A percentile compares a stretch with the other conserved stretches of the same genome.
phyloP scores from a whole-genome alignment of 106 monocot species.

The Triglochin maritima region DNA sequence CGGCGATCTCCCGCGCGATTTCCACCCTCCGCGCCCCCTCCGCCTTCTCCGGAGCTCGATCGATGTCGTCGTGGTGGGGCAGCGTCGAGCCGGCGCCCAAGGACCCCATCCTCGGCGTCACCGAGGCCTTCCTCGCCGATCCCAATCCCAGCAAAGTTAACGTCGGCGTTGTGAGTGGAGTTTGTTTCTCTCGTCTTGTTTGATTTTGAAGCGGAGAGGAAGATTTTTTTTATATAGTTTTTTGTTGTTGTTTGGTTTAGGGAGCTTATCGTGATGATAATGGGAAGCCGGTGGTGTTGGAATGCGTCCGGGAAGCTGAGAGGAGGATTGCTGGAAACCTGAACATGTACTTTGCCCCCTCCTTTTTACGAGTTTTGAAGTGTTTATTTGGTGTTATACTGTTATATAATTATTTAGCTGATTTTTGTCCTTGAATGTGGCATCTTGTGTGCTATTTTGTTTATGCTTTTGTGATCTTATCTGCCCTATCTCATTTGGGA shows the following conservation, averaged over 20 bases:
- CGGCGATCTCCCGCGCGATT: slow-evolving; percentile 10
- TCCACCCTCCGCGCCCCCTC: background rate
- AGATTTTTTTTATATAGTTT: background rate
- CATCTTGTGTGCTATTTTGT: background rate
- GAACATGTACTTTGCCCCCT: slow-evolving; percentile 44
- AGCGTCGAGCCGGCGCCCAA: slow-evolving; percentile 83
- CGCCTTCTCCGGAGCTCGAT: slow-evolving; percentile 19
- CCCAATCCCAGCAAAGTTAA: slow-evolving; percentile 78
- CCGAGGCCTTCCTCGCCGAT: slow-evolving; percentile 98
- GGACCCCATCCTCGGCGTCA: slow-evolving; percentile 96
- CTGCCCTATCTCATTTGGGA: background rate
- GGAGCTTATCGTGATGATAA: slow-evolving; percentile 97
- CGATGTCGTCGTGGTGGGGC: slow-evolving; percentile 63
- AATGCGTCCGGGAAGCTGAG: slow-evolving; percentile 90
- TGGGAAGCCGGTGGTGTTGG: slow-evolving; percentile 94
- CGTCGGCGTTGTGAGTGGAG: slow-evolving; percentile 76
- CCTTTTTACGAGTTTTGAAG: background rate
- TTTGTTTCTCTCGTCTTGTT: background rate
- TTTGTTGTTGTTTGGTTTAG: slow-evolving; percentile 15
- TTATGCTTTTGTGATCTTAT: background rate
- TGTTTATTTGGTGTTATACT: background rate
- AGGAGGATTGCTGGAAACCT: slow-evolving; percentile 70
- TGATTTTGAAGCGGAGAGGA: background rate
- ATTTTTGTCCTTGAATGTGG: background rate
- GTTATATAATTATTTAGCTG: background rate